phyloP scores from a whole-genome alignment of 2,329 filamentous ascomycete genomes.

The Sordariomycetes sp. region DNA sequence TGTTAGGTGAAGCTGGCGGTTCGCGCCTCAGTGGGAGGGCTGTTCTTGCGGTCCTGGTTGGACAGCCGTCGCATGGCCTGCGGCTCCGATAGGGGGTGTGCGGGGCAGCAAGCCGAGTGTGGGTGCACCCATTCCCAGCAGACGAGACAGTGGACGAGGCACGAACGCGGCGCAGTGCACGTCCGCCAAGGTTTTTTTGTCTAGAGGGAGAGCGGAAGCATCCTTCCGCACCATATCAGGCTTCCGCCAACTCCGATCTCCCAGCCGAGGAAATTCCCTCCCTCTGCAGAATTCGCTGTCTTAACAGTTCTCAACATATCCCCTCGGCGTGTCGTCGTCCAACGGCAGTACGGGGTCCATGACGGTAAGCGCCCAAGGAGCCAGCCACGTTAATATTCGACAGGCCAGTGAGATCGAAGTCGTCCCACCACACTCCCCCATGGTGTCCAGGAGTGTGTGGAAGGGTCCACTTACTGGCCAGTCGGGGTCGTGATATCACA shows the following conservation, averaged over 20 bases:
- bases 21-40: not conserved
- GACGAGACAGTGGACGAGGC: too few species aligned
- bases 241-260: too few species aligned
- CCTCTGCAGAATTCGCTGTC: too few species aligned
- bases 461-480: not conserved
- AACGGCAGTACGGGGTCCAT: too few species aligned
- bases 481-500: not conserved
- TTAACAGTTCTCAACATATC: too few species aligned
- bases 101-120: not conserved
- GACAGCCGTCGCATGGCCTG: not conserved
- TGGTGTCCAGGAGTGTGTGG: not conserved
- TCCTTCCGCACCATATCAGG: too few species aligned
- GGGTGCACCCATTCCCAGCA: not conserved
- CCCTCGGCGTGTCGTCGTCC: too few species aligned
- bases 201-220: too few species aligned
- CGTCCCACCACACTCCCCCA: not conserved
- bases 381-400: not conserved
- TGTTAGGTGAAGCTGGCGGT: not conserved
- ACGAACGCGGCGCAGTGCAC: too few species aligned
- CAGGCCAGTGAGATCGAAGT: not conserved
- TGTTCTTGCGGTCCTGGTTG: not conserved
- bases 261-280: too few species aligned
- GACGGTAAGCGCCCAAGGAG: not conserved
- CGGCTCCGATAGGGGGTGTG: not conserved
- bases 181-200: too few species aligned